Conservation (phyloP, 352 stramenopile species). For the Pseudoperonospora humuli region DNA sequence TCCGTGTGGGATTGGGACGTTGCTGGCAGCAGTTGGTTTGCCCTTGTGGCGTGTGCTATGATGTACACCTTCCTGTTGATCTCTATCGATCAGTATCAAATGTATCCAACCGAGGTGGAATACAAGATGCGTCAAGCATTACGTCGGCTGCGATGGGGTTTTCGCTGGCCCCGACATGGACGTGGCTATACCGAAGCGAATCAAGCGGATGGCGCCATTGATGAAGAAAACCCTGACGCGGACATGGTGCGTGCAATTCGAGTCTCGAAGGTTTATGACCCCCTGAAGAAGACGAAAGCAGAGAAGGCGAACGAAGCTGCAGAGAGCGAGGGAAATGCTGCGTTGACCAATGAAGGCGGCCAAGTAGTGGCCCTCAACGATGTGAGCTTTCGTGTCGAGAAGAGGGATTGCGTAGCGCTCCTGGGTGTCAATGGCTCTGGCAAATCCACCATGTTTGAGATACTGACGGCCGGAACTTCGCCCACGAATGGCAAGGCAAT, state of each 20-base stretch:
- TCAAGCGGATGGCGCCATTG: slow-evolving; percentile 8
- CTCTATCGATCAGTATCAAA: slow-evolving; percentile 52
- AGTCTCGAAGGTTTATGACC: slow-evolving; percentile 64
- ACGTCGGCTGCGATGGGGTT: slow-evolving; percentile 14
- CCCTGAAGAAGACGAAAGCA: slow-evolving; percentile 5
- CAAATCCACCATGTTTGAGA: slow-evolving; percentile 96
- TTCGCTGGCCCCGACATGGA: slow-evolving; percentile 5
- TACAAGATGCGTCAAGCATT: slow-evolving; percentile 23
- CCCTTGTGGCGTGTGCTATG: slow-evolving; percentile 33
- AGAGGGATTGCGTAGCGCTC: slow-evolving; percentile 88
- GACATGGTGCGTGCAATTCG: slow-evolving; percentile 44
- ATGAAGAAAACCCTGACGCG: slow-evolving; percentile 21
- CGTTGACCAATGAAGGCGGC: slow-evolving; percentile 29
- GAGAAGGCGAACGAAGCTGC: slow-evolving; percentile 2
- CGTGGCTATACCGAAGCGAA: slow-evolving; percentile 23
- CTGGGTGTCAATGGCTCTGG: slow-evolving; percentile 92
- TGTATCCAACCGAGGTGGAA: slow-evolving; percentile 56
- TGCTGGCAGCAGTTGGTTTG: slow-evolving; percentile 30
- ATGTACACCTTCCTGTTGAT: slow-evolving; percentile 50
- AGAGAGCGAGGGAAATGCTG: slow-evolving; percentile 10
- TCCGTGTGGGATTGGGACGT: slow-evolving; percentile 55
- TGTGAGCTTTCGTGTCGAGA: slow-evolving; percentile 78
- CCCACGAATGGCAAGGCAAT: slow-evolving; percentile 55
- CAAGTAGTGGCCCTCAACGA: slow-evolving; percentile 65
- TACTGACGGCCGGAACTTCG: slow-evolving; percentile 88